Base-by-base conservation (phyloP, 1,139 yeast genomes). In the Taphrina confusa region DNA sequence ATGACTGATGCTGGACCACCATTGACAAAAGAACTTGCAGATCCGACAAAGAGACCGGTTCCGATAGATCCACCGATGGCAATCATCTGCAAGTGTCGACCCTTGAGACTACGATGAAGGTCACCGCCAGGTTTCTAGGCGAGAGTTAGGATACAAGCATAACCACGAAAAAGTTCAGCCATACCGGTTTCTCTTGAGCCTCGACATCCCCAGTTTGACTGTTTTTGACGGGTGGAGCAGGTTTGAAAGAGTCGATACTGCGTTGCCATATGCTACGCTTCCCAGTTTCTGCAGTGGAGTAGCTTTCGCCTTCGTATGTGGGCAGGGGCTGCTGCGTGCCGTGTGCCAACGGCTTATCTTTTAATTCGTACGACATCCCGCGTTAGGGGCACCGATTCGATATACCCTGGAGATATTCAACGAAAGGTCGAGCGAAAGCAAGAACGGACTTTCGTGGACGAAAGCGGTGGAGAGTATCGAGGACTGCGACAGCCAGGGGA, bases 1-100 rank as follows among this genome's bases (percentile, higher is more conserved):
- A 85, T 69, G 60, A 84, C 75, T 55, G 84, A 85, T 2, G 83
- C 87, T 1, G 90, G 88, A 9, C 91, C 90, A 49, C 85, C 85
- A 31, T 74, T 73, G 34, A 73, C 68, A 52, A 84, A 72, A 25
- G 83, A 79, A 50, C 77, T 72, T 51, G 90, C 90, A 42, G 83
- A 76, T 61, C 90, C 89, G 63, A 85, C 82, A 63, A 82, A 78
- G 31, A 60, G 76, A 67, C 91, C 90, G 6, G 89, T 83, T 63
- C 87, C 87, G 33, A 80, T 67, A 6, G 80, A 75, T 46, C 82
- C 82, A 63, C 81, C 81, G 58, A 79, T 74, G 67, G 88, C 87
- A 72, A 84, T 82, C 92, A 80, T 73, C 46, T 77, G 72, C 23
- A 80, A 76, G 68, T 80, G 82, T 49, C 82, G 73, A 8, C 76